Percentiles rank a stretch among this genome's conserved stretches.
Evolutionary conservation across 257 asterid genomes (phyloP).

Genomic region (Eucommia ulmoides): DNA sequence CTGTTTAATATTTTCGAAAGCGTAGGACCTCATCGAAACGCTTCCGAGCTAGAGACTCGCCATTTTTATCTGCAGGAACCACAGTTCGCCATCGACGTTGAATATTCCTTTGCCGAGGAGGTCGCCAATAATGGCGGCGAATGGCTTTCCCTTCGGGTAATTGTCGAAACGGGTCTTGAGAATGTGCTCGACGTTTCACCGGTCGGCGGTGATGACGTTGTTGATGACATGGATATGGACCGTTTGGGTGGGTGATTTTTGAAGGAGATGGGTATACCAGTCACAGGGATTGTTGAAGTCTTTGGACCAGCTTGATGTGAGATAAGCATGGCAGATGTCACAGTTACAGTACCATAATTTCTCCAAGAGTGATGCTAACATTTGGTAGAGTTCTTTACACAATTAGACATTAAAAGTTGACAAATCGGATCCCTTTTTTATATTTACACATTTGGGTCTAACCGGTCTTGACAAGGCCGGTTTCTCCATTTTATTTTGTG

Average conservation of each 20-base stretch:
- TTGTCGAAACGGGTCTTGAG: constrained; percentile 54
- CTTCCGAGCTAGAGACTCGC: constrained; percentile 58
- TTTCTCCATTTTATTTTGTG: too few relatives aligned
- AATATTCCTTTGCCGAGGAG: constrained; percentile 72
- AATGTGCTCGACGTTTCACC: constrained; percentile 52
- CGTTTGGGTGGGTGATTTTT: constrained; percentile 45
- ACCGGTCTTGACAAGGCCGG: too few relatives aligned
- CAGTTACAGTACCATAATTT: constrained; percentile 56
- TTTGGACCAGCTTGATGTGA: constrained; percentile 40
- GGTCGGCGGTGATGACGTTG: constrained; percentile 52
- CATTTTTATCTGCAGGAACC: constrained; percentile 74
- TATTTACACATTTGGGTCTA: too few relatives aligned
- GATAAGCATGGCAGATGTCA: constrained; percentile 38
- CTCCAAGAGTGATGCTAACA: too few relatives aligned
- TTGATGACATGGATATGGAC: constrained; percentile 60
- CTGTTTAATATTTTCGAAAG: constrained; percentile 29
- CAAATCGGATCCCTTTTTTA: too few relatives aligned
- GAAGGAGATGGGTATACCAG: constrained; percentile 68
- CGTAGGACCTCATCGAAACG: constrained; percentile 40
- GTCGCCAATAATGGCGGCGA: constrained; percentile 52
- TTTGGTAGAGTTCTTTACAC: too few relatives aligned
- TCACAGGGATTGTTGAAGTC: constrained; percentile 55
- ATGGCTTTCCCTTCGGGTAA: constrained; percentile 62
- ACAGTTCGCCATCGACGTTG: constrained; percentile 71
- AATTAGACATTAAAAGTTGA: too few relatives aligned